Evolutionary conservation across 176 grass and related monocot genomes (phyloP).

Genomic region (Bolboschoenus planiculmis): DNA sequence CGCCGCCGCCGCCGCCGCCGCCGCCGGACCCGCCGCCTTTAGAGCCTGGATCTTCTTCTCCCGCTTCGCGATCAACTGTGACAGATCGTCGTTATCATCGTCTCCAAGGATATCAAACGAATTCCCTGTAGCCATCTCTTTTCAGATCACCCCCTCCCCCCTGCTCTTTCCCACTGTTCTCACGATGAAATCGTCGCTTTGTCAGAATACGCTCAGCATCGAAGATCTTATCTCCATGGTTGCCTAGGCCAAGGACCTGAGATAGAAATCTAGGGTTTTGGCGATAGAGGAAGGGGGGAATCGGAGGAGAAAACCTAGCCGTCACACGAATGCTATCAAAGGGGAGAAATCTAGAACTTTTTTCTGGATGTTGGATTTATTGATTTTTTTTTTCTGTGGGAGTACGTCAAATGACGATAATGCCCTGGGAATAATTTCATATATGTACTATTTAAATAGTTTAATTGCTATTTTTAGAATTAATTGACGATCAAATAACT

Average conservation of each 20-base stretch:
- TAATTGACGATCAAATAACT: no score
- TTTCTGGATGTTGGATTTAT: constrained; percentile 11
- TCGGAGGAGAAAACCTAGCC: constrained; percentile 61
- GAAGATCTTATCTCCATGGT: constrained; percentile 32
- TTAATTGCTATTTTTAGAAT: no score
- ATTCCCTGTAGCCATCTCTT: constrained; percentile 56
- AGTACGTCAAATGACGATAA: neutral
- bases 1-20: constrained; percentile 21
- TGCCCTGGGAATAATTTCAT: neutral
- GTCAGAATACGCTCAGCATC: constrained; percentile 23
- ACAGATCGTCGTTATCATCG: constrained; percentile 78
- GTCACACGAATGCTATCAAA: neutral
- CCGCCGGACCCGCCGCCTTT: no score
- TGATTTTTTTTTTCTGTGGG: neutral
- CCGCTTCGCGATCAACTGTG: constrained; percentile 39
- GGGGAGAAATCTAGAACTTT: neutral
- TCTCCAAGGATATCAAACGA: constrained; percentile 59
- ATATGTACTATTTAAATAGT: no score
- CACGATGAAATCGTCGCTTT: neutral
- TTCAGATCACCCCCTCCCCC: neutral
- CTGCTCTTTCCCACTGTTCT: neutral
- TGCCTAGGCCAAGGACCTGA: neutral
- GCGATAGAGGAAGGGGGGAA: neutral
- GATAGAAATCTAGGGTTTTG: constrained; percentile 27
- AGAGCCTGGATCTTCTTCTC: constrained; percentile 45